Evolutionary conservation across 2,329 filamentous ascomycete species (phyloP).

Genomic region (Ophiocordyceps sinensis): DNA sequence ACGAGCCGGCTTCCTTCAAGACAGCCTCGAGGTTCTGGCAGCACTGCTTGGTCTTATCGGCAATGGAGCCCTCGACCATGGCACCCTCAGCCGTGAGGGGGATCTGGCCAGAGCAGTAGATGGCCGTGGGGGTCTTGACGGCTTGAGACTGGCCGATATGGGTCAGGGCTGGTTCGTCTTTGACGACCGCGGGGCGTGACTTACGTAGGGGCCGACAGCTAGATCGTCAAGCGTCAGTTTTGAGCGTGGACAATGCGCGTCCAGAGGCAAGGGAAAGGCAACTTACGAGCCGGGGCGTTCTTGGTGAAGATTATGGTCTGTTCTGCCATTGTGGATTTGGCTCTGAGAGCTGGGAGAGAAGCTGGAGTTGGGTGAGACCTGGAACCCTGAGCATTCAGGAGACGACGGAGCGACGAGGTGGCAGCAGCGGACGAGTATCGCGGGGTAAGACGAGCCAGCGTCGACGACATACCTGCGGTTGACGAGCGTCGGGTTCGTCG

Average conservation of each 20-base stretch:
- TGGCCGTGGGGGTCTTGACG: slow-evolving; percentile 49
- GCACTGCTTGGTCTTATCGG: slow-evolving; percentile 47
- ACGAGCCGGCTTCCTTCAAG: slow-evolving; percentile 66
- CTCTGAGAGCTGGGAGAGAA: slow-evolving; percentile 13
- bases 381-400: slow-evolving; percentile 3
- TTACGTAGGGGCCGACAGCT: slow-evolving; percentile 52
- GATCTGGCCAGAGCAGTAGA: slow-evolving; percentile 61
- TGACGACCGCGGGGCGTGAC: slow-evolving; percentile 9
- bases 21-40: slow-evolving; percentile 74
- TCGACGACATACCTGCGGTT: slow-evolving; percentile 12
- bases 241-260: not conserved
- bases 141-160: slow-evolving; percentile 39
- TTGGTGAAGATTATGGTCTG: slow-evolving; percentile 40
- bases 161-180: not conserved
- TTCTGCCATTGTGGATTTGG: slow-evolving; percentile 29
- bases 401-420: slow-evolving; percentile 1
- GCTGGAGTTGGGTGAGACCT: slow-evolving; percentile 17
- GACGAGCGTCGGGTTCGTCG: not conserved
- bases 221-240: not conserved
- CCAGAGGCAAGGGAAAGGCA: not conserved
- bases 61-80: slow-evolving; percentile 43
- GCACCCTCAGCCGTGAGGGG: slow-evolving; percentile 45
- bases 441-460: slow-evolving; percentile 6
- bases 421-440: slow-evolving; percentile 2
- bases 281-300: slow-evolving; percentile 44